A percentile compares a stretch with the other conserved stretches of the same genome.
Conservation (phyloP, 2,329 filamentous ascomycete species). For the Lasiodiplodia sp. region DNA sequence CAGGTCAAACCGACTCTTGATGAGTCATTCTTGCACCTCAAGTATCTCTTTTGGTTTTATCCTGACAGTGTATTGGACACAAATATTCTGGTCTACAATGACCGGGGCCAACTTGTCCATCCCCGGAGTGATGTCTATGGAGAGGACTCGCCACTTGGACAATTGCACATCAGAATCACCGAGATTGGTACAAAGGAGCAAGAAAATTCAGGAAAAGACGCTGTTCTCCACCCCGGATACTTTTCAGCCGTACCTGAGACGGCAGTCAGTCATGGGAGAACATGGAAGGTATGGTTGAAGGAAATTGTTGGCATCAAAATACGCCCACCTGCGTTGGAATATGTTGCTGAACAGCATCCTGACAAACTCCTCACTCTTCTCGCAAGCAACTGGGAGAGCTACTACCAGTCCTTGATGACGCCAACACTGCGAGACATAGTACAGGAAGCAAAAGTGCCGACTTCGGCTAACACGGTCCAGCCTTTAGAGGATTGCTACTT, state of each 20-base stretch:
- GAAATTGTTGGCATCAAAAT: background rate
- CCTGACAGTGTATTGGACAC: background rate
- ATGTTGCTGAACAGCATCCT: background rate
- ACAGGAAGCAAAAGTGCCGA: background rate
- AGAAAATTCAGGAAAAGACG: no score
- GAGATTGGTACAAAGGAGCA: no score
- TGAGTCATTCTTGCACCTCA: background rate
- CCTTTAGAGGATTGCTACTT: background rate
- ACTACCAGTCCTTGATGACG: background rate
- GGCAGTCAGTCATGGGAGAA: background rate
- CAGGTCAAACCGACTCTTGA: background rate
- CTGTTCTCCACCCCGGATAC: background rate
- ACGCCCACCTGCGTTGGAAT: background rate
- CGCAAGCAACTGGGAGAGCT: background rate
- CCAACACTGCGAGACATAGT: background rate
- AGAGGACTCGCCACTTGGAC: background rate
- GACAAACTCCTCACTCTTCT: background rate
- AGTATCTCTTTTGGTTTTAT: background rate
- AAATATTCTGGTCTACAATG: background rate
- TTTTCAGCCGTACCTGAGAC: background rate
- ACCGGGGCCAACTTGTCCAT: background rate
- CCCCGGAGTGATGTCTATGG: background rate
- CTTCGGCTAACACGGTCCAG: background rate
- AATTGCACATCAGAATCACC: background rate
- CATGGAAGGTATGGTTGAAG: background rate